Base-by-base conservation (phyloP, 495 filamentous ascomycete genomes). In the Aspergillus cavernicola region DNA sequence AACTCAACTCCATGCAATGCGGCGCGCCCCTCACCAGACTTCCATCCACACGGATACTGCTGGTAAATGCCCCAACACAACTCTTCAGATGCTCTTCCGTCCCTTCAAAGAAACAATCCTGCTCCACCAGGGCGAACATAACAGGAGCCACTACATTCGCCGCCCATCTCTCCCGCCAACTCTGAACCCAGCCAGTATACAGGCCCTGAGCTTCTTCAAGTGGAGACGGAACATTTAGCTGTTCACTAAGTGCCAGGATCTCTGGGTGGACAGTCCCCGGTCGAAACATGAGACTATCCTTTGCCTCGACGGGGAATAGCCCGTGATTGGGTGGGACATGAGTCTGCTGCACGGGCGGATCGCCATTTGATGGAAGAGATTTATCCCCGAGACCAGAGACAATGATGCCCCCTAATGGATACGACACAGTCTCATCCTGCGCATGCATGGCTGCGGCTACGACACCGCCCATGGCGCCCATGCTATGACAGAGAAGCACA, bases 1-100 rank as follows among this genome's bases (percentile, higher is more conserved):
- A 51, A 37, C 66, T 71, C 53, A 69, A 49, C 53, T 71, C 66
- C 16, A 71, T 43, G 52, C 62, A 63, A 56, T 71, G 68, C 24
- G 66, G 66, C 22, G 64, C 63, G 3, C 51, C 53, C 23, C 37
- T 29, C 6, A 67, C 22, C 13, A 66, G 2, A 10, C 56, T 57
- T 29, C 54, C 62, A 28, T 68, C 66, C 9, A 67, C 59, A 37
- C 61, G 66, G 35, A 9, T 26, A 44, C 66, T 71, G 0, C 32
- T 56, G 51, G 12, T 33, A 32, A 73, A 70, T 8, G 60, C 61
- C 26, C 13, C 43, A 20, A 44, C 58, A 49, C 60, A 68, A 26
- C 41, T 54, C 31, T 54, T 53, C 39, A 60, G 15, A 4, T 38
- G 13, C 46, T 60, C 48, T 32, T 57, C 16, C 16, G 19, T 55